These are phyloP conservation scores for Talaromyces adpressus DNA, from an alignment of 495 filamentous ascomycete species.

Conservation along the genomic window DNA sequence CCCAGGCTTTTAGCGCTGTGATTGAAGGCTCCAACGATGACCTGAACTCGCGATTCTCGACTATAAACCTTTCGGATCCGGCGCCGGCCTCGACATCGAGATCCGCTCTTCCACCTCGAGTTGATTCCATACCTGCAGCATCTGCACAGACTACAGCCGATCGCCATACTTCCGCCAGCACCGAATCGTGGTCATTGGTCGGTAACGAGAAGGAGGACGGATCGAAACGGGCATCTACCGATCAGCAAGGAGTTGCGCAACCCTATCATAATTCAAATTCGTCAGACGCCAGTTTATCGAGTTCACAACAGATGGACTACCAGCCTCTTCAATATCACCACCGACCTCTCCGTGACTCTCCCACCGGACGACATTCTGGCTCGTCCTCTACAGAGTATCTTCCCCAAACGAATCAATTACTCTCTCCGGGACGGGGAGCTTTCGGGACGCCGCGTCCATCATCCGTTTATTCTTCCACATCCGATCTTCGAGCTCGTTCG, in stretches of 20 bases:
- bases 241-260: slow-evolving; percentile 17
- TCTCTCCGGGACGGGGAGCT: slow-evolving; percentile 45
- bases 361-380: slow-evolving; percentile 11
- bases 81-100: slow-evolving; percentile 34
- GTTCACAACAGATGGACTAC: slow-evolving; percentile 28
- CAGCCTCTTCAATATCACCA: slow-evolving; percentile 47
- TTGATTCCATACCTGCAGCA: slow-evolving; percentile 22
- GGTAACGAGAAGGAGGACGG: slow-evolving; percentile 22
- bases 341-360: slow-evolving; percentile 25
- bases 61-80: slow-evolving; percentile 4
- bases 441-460: slow-evolving; percentile 52
- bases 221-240: slow-evolving; percentile 15
- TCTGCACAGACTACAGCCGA: slow-evolving; percentile 13
- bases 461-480: slow-evolving; percentile 64
- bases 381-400: slow-evolving; percentile 20
- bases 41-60: slow-evolving; percentile 21
- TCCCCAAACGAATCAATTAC: slow-evolving; percentile 39
- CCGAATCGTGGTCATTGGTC: slow-evolving; percentile 34
- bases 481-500: slow-evolving; percentile 60
- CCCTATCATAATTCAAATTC: slow-evolving; percentile 28
- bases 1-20: slow-evolving; percentile 24
- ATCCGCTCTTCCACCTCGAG: slow-evolving; percentile 35
- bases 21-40: slow-evolving; percentile 24
- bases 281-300: slow-evolving; percentile 35
- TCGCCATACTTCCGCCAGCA: slow-evolving; percentile 31